phyloP scores from a whole-genome alignment of 495 filamentous ascomycete species.

The Talaromyces adpressus region DNA sequence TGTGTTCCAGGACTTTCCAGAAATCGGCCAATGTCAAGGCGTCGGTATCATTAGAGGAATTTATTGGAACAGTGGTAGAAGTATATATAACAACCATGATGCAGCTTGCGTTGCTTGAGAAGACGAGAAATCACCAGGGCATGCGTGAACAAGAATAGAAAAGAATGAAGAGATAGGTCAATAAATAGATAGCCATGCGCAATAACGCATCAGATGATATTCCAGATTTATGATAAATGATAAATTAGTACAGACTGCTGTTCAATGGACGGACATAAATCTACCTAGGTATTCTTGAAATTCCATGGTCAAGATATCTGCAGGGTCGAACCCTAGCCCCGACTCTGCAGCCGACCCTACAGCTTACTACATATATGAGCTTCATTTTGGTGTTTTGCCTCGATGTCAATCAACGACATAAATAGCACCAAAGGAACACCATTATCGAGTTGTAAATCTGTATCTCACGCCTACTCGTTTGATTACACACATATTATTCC shows the following conservation, averaged over 20 bases:
- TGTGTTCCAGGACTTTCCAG: constrained; percentile 3
- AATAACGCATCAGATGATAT: neutral
- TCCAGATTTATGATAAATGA: too few relatives aligned
- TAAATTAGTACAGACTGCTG: neutral
- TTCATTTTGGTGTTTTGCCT: neutral
- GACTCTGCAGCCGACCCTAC: constrained; percentile 5
- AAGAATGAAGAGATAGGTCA: neutral
- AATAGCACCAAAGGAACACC: neutral
- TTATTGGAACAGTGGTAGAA: constrained; percentile 1
- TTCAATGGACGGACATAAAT: neutral
- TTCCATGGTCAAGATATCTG: neutral
- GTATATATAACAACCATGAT: constrained; percentile 4
- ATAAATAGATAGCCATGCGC: neutral
- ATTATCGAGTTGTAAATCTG: neutral
- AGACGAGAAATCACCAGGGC: neutral
- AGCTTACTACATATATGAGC: neutral
- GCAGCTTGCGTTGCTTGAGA: neutral
- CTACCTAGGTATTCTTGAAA: neutral
- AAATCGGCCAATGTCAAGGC: neutral
- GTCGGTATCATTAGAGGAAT: neutral
- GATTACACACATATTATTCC: neutral
- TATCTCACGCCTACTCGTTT: neutral
- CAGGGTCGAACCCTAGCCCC: neutral
- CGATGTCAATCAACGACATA: neutral
- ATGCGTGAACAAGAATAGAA: neutral